Conservation (phyloP, 2,329 filamentous ascomycete genomes). For the Fusarium hainanense region DNA sequence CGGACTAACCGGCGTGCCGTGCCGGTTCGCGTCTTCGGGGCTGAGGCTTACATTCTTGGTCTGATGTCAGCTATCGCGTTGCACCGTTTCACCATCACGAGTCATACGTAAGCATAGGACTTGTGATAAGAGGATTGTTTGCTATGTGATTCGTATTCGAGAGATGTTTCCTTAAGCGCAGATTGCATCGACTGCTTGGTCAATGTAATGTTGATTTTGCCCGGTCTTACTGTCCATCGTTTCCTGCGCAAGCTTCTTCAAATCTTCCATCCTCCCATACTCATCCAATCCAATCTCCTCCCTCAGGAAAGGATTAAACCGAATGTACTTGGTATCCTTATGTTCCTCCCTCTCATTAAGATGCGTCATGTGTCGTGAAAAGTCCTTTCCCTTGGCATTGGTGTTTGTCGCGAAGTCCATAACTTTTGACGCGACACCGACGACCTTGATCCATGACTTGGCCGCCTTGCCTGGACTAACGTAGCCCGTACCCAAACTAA, state of each 20-base stretch:
- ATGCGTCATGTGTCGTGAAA: constrained; percentile 25
- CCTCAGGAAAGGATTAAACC: constrained; percentile 10
- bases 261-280: constrained; percentile 13
- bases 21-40: background rate
- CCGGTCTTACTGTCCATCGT: background rate
- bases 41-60: background rate
- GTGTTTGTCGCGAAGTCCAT: constrained; percentile 40
- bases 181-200: constrained; percentile 4
- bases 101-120: background rate
- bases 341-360: constrained; percentile 17
- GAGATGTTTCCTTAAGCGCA: background rate
- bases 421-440: constrained; percentile 20
- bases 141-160: background rate
- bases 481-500: constrained; percentile 33
- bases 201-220: constrained; percentile 5
- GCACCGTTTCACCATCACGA: background rate
- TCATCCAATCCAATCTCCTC: constrained; percentile 32
- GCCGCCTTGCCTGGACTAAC: background rate
- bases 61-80: background rate
- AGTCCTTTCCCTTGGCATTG: constrained; percentile 37
- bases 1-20: background rate
- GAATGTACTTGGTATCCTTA: constrained; percentile 17
- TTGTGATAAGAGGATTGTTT: background rate
- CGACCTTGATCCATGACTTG: constrained; percentile 25
- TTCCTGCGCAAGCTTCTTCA: background rate